Base-by-base conservation (phyloP, 2,329 filamentous ascomycete genomes). In the Fusarium azukiicola region DNA sequence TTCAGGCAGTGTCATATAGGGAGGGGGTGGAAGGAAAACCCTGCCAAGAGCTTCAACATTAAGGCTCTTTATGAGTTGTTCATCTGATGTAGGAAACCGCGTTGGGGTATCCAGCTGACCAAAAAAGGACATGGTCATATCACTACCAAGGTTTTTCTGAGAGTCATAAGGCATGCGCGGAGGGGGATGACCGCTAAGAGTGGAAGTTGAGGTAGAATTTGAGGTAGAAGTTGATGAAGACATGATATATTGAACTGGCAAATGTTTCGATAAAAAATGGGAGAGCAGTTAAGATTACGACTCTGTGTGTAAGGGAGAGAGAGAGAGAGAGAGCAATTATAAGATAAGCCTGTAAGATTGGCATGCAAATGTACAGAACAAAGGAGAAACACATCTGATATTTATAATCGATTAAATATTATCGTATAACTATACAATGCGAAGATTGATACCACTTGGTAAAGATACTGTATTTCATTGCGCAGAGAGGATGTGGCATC, bases 41-140 rank as follows among this genome's bases (percentile, higher is more conserved):
- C 40, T 67, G 8, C n/a, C 32, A 46, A 67, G 42, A 47, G 63
- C 63, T 47, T 49, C 44, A 46, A 47, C 32, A 47, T 67, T 46
- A 47, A 67, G 63, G 40, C 63, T 47, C 63, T 67, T 67, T 46
- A 72, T 54, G 42, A 38, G 52, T 47, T 67, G 40, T 50, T 72
- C 40, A 47, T 72, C 70, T 56, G 49, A 42, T 40, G 49, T 49
- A 58, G 70, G 27, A 67, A 72, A 72, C 61, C 63, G 49, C 23
- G 50, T 50, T 61, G 44, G 63, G 44, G 50, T 67, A 49, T 49
- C 49, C 19, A 27, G 40, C 63, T 67, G 49, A 46, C 32, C 50
- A 40, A 72, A 61, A 68, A 72, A 68, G 50, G 40, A 50, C 44
- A 72, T 68, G 27, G 70, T 61, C 52, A 72, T 68, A 72, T 72